A percentile compares a stretch with the other conserved stretches of the same genome.
phyloP scores from a whole-genome alignment of 805 yeast species.

The Komagataella pastoris region DNA sequence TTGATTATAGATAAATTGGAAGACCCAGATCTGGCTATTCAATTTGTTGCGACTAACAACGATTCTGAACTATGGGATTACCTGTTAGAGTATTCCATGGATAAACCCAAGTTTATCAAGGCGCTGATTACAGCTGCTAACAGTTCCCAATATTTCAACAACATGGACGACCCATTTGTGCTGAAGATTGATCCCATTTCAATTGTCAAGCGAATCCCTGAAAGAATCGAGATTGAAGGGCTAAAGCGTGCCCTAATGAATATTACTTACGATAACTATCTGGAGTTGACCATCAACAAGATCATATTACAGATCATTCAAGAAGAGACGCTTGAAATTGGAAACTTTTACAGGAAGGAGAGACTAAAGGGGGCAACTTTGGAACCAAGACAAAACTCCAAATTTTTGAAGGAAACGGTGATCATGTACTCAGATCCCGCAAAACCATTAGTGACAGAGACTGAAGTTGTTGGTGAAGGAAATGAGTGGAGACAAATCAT shows the following conservation, averaged over 20 bases:
- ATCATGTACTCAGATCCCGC: constrained; percentile 5
- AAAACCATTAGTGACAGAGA: constrained; percentile 14
- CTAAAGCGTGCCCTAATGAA: constrained; percentile 45
- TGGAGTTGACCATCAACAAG: constrained; percentile 37
- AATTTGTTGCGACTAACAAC: constrained; percentile 54
- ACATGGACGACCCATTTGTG: background rate
- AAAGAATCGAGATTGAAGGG: constrained; percentile 48
- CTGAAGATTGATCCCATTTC: constrained; percentile 44
- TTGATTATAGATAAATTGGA: constrained; percentile 65
- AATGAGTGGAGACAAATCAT: constrained; percentile 16
- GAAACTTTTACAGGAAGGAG: constrained; percentile 14
- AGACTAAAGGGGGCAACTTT: constrained; percentile 20
- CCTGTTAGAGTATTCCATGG: constrained; percentile 55
- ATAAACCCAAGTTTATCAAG: constrained; percentile 63
- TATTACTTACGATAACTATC: constrained; percentile 50
- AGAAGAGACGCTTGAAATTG: constrained; percentile 30
- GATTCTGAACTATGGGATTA: constrained; percentile 76
- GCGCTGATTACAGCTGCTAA: constrained; percentile 62
- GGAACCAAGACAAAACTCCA: constrained; percentile 9
- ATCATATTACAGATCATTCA: constrained; percentile 42
- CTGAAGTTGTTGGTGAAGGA: constrained; percentile 14
- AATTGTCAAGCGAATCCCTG: constrained; percentile 53
- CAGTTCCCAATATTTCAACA: constrained; percentile 17
- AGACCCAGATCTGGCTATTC: constrained; percentile 72
- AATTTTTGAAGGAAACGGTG: constrained; percentile 9